Evolutionary conservation across 306 rosid species (phyloP), one percentile per base, ranked within the genome.

Genomic region (Amphicarpaea edgeworthii): DNA sequence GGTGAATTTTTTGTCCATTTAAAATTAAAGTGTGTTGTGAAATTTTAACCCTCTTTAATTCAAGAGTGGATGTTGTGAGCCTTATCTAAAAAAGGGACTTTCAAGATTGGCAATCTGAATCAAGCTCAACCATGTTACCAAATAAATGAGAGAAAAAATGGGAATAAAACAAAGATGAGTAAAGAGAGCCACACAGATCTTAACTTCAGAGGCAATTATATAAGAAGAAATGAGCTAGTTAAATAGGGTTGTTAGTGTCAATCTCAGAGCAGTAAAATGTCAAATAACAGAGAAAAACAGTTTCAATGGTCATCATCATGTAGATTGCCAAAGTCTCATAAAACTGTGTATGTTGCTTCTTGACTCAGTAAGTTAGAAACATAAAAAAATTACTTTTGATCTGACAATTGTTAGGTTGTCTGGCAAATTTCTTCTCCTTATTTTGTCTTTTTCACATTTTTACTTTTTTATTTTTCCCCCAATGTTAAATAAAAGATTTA

Each of bases 311-410:
- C 54, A 49, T 66, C 54, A 49, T 41, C 58, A 64, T 12, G 58
- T 34, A 58, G 15, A 59, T 30, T 30, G 11, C 66, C 72, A 68
- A 46, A 67, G 47, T 58, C 10, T 55, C 17, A 51, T 57, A 73
- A 73, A 30, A 58, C 58, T 58, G 47, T 16, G 47, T 16, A 58
- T 73, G 59, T 45, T 61, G 24, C 72, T 82, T 75, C 72, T 70
- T 79, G 72, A 49, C 11, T 73, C 64, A 28, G 15, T 43, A 67
- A 73, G 79, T 86, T 68, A 21, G 79, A 75, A 79, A 67, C 72
- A 82, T 50, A 85, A 87, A 80, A 76, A 86, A 81, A 86, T n/a
- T n/a, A n/a, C 89, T 83, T 77, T 23, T 76, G 12, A 70, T 83
- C 69, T 79, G 77, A 77, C 77, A 77, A 59, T 55, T 81, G 86